These are phyloP conservation scores for Pharus latifolius DNA, from an alignment of 176 grass and related monocot species.

Conservation along the genomic window DNA sequence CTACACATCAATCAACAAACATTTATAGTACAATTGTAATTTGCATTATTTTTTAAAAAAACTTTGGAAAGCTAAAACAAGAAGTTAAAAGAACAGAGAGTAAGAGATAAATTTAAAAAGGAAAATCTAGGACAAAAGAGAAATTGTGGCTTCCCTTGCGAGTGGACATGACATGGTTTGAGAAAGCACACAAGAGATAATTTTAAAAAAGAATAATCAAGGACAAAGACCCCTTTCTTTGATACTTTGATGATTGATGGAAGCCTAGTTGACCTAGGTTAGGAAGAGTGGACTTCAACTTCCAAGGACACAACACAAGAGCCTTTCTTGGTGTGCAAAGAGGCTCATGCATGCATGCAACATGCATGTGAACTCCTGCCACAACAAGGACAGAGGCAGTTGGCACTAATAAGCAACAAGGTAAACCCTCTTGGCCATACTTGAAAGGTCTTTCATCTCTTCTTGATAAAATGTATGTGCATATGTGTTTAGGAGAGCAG, in stretches of 20 bases:
- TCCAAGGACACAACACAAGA: neutral
- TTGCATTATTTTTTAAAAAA: too few species aligned
- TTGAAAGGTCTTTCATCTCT: neutral
- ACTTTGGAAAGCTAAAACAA: too few species aligned
- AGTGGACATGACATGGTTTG: too few species aligned
- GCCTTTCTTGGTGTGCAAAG: neutral
- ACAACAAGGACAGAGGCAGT: neutral
- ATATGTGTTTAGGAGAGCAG: too few species aligned
- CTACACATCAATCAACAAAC: too few species aligned
- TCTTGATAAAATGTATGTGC: neutral
- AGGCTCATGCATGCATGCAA: neutral
- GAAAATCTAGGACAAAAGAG: neutral
- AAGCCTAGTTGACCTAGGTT: neutral
- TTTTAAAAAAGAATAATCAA: neutral
- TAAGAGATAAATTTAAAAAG: too few species aligned
- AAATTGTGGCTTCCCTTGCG: neutral
- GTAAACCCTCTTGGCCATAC: neutral
- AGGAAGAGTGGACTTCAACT: neutral
- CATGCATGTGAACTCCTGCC: conserved; percentile 22
- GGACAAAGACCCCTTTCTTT: neutral
- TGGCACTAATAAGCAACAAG: neutral
- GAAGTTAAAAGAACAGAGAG: too few species aligned
- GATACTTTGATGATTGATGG: neutral
- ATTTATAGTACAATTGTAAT: too few species aligned
- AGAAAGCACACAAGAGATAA: neutral